Evolutionary conservation across 192 early-diverging fungal genomes (phyloP).

Genomic region (Jimgerdemannia flammicorona): DNA sequence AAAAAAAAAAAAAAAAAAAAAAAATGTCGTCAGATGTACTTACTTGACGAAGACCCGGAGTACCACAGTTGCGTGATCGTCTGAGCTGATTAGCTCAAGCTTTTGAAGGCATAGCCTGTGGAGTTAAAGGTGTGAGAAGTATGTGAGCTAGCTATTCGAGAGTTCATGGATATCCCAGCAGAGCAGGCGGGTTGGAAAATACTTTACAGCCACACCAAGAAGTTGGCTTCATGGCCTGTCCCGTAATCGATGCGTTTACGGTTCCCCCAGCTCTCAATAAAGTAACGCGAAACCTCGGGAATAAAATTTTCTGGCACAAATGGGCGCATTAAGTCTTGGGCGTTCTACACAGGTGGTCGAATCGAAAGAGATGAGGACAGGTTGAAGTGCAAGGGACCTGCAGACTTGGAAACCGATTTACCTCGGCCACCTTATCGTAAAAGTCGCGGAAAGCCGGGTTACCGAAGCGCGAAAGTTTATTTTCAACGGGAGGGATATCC

Average conservation of each 20-base stretch:
- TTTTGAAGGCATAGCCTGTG: constrained; percentile 73
- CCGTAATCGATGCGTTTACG: constrained; percentile 95
- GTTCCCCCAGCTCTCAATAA: constrained; percentile 84
- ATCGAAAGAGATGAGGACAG: no score
- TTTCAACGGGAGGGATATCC: constrained; percentile 71
- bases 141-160: background rate
- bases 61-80: constrained; percentile 75
- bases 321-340: constrained; percentile 7
- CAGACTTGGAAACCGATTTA: constrained; percentile 22
- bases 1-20: no score
- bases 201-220: constrained; percentile 76
- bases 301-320: constrained; percentile 33
- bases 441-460: constrained; percentile 93
- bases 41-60: constrained; percentile 72
- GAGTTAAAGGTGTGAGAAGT: background rate
- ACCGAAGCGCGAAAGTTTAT: constrained; percentile 82
- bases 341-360: constrained; percentile 4
- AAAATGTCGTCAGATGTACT: no score
- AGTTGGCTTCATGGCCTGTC: constrained; percentile 94
- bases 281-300: constrained; percentile 67
- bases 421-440: constrained; percentile 70
- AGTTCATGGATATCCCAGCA: background rate
- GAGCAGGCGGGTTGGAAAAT: background rate
- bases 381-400: no score
- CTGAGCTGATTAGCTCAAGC: constrained; percentile 56